Base-by-base conservation (phyloP, 495 filamentous ascomycete genomes). In the Penicillium soppii region DNA sequence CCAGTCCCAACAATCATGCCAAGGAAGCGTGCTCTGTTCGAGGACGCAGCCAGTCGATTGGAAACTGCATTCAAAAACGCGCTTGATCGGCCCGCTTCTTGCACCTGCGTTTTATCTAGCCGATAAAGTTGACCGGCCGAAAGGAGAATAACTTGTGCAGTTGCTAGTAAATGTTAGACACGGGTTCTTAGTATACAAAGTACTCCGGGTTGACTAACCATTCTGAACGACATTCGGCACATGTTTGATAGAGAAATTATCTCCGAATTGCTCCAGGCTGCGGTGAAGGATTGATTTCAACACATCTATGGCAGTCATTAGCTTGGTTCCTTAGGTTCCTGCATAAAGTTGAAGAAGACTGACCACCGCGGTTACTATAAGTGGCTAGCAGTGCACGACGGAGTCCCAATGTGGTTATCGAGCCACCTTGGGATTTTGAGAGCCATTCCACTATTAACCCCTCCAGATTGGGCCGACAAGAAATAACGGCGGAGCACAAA, bases 1-100 rank as follows among this genome's bases (percentile, higher is more conserved):
- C 84, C 82, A 41, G 87, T 91, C 2, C 88, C 94, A 37, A 96
- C 82, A 5, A 89, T 74, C 88, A 99, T 96, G 0, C 94, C 95
- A 4, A 99, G 76, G 47, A 92, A 88, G 4, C 94, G 82, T 43
- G 89, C 85, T 47, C 84, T 78, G 12, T 75, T 74, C 39, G 92
- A 90, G 17, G 89, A 82, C 21, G 88, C 78, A 9, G 81, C 81
- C n/a, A 99, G 74, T 33, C 92, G 82, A 58, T 96, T 97, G 0
- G 94, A 96, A 22, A 97, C 82, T 22, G 83, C 79, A 54, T 80
- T 88, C 5, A 92, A 74, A 67, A 91, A 94, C 2, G 69, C 46
- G 22, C 87, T 81, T 12, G 91, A 90, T 26, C 84, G 83, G 50
- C 88, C 77, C 22, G 90, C 66, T 25, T 84, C 70, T 3, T 75